Conservation (phyloP, 75 land plant species). For the Azolla pinnata region DNA sequence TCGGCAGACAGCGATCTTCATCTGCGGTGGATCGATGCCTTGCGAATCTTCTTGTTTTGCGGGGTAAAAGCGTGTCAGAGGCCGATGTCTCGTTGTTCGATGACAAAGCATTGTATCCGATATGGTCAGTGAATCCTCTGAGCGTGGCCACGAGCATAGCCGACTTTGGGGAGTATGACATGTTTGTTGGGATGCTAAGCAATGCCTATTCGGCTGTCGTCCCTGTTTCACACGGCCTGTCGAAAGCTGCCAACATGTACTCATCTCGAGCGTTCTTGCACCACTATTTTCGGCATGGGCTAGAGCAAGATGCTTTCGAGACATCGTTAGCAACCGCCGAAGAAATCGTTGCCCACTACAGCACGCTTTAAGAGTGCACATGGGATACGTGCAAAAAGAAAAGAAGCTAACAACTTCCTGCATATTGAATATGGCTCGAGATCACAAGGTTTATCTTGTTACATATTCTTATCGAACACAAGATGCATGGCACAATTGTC, state of each 20-base stretch:
- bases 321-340: conserved; percentile 28
- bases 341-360: conserved; percentile 17
- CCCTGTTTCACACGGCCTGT: conserved; percentile 15
- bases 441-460: too few species aligned
- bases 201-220: conserved; percentile 24
- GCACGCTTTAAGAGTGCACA: neutral
- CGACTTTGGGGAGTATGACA: conserved; percentile 12
- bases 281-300: conserved; percentile 23
- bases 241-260: conserved; percentile 22
- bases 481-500: too few species aligned
- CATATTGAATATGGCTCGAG: too few species aligned
- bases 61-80: conserved; percentile 11
- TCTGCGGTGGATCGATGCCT: conserved; percentile 7
- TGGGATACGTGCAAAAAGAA: too few species aligned
- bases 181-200: conserved; percentile 22
- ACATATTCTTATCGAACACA: too few species aligned
- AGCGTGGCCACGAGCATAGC: conserved; percentile 9
- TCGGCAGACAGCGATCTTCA: neutral
- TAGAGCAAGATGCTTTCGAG: conserved; percentile 12
- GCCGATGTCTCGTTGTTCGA: conserved; percentile 21
- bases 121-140: conserved; percentile 26
- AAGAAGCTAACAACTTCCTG: too few species aligned
- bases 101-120: conserved; percentile 27
- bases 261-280: conserved; percentile 23
- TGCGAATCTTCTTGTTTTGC: conserved; percentile 20